Percentiles rank a stretch among this genome's conserved stretches.
Evolutionary conservation across 192 early-diverging fungal species (phyloP).

Genomic region (Phycomyces blakesleeanus): DNA sequence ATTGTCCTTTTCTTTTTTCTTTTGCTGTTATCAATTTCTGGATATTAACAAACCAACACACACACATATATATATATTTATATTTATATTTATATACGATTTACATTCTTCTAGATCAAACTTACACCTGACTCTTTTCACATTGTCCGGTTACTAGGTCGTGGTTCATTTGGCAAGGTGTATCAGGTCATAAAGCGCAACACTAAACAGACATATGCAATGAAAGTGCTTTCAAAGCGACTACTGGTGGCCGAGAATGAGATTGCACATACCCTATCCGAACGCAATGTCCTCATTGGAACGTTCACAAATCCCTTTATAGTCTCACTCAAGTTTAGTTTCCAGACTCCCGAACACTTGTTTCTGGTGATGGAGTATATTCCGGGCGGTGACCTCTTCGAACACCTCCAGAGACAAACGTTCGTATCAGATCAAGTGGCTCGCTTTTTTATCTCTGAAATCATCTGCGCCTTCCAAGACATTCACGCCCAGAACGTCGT

Average conservation of each 20-base stretch:
- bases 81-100: neutral
- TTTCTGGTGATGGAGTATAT: constrained; percentile 80
- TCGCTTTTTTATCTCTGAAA: constrained; percentile 66
- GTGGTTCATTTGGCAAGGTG: constrained; percentile 80
- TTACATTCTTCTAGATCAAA: constrained; percentile 30
- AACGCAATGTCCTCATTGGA: constrained; percentile 72
- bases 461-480: constrained; percentile 65
- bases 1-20: neutral
- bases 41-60: too few species aligned
- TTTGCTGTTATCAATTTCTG: too few species aligned
- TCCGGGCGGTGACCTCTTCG: constrained; percentile 78
- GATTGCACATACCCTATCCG: constrained; percentile 70
- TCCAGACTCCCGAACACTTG: constrained; percentile 72
- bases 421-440: constrained; percentile 60
- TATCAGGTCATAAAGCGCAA: constrained; percentile 76
- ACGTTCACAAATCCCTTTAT: constrained; percentile 66
- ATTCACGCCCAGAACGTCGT: constrained; percentile 65
- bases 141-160: constrained; percentile 70
- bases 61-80: too few species aligned
- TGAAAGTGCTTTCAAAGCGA: constrained; percentile 78
- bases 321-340: constrained; percentile 72
- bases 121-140: constrained; percentile 54
- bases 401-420: constrained; percentile 66
- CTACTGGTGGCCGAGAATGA: constrained; percentile 72
- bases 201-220: constrained; percentile 76